Base-by-base conservation (phyloP, 129 eudicot genomes). In the Pulicaria dysenterica region DNA sequence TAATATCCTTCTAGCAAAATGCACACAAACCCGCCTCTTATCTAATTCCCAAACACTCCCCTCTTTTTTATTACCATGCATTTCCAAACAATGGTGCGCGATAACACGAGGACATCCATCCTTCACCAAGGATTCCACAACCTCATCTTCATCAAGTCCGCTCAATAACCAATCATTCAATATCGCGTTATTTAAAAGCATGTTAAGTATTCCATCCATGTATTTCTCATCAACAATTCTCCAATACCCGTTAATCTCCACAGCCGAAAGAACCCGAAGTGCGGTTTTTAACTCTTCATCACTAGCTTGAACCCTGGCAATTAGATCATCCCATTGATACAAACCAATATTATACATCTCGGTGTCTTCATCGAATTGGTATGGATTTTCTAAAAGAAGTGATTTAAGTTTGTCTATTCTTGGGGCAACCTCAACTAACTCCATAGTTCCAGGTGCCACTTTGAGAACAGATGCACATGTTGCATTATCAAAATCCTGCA, bases 161-260 rank as follows among this genome's bases (percentile, higher is more conserved):
- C 64, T 43, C 31, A 88, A 67, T 36, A 91, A 81, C 99, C 97
- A 90, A 12, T 86, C 91, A 45, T 84, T 84, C 51, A 90, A 36
- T 46, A 88, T 65, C 2, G 84, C 41, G 75, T 90, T 83, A 50
- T 86, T 94, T 65, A 95, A 67, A 79, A 95, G 88, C 82, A 79
- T 83, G 74, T 68, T 86, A 39, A 91, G 77, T 41, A 91, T 59
- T 31, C 58, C 62, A 45, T 79, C 87, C 89, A 88, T 88, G 69
- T 79, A 95, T 40, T 83, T 83, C 3, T 80, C 88, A 60, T 95
- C 96, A 65, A 90, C 36, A 49, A 79, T 83, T 71, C 97, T 81
- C 99, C 99, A 95, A 74, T 79, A 84, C 69, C 97, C 96, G 42
- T 86, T 72, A 9, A 95, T 91, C 77, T 90, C 99, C 5, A 90